Evolutionary conservation across 2,329 filamentous ascomycete species (phyloP).

Genomic region (Fusarium siculi): DNA sequence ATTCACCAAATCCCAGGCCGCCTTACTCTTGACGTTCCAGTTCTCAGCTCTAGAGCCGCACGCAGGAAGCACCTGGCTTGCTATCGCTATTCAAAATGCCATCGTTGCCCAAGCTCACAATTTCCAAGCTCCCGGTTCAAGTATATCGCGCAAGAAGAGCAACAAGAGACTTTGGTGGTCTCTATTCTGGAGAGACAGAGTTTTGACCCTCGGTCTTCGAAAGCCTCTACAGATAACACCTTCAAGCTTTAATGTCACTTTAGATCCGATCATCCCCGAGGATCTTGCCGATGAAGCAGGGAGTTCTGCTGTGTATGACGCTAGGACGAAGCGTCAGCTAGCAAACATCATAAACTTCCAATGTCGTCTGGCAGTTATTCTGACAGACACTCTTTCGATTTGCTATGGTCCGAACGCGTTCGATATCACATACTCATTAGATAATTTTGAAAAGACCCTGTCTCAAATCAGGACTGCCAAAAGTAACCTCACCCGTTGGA

Average conservation of each 20-base stretch:
- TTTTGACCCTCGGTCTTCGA: neutral
- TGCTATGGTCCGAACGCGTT: slow-evolving; percentile 12
- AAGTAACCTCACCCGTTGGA: neutral
- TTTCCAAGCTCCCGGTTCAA: slow-evolving; percentile 6
- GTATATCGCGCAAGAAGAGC: neutral
- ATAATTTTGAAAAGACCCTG: slow-evolving; percentile 3
- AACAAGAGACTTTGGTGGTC: slow-evolving; percentile 29
- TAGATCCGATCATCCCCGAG: neutral
- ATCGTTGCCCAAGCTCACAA: slow-evolving; percentile 27
- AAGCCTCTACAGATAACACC: slow-evolving; percentile 13
- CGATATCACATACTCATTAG: slow-evolving; percentile 1
- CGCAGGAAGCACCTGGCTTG: slow-evolving; percentile 32
- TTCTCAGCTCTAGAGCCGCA: slow-evolving; percentile 31
- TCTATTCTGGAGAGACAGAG: slow-evolving; percentile 18
- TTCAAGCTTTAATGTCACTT: neutral
- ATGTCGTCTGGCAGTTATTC: neutral
- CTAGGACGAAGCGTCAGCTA: neutral
- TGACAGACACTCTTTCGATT: slow-evolving; percentile 9
- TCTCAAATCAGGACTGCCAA: neutral
- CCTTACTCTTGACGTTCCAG: slow-evolving; percentile 27
- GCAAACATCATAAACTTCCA: neutral
- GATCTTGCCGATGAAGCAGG: neutral
- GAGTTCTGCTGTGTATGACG: neutral
- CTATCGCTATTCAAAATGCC: slow-evolving; percentile 26
- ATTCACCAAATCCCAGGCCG: slow-evolving; percentile 25